Percentiles rank a stretch among this genome's conserved stretches.
Evolutionary conservation across 257 asterid species (phyloP).

Genomic region (Parsonsia alboflavescens): DNA sequence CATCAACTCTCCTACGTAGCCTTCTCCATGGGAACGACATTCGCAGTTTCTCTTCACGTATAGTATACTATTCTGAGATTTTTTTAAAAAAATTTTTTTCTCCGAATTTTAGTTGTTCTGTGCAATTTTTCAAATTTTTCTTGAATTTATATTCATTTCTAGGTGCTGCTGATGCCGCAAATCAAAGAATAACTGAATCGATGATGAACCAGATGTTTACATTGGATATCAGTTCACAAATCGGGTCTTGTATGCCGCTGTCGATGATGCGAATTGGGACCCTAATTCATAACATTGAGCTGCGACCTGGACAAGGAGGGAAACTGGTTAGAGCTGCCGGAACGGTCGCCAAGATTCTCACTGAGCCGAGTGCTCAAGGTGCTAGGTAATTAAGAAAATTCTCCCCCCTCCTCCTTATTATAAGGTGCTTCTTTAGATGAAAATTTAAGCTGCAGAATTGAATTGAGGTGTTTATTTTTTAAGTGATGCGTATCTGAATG

Average conservation of each 20-base stretch:
- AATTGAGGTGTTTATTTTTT: background rate
- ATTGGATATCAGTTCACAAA: slow-evolving; percentile 22
- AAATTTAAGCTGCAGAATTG: background rate
- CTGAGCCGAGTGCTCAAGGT: slow-evolving; percentile 57
- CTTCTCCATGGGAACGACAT: background rate
- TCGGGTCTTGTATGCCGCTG: slow-evolving; percentile 26
- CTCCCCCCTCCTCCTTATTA: background rate
- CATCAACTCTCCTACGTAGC: slow-evolving; percentile 1
- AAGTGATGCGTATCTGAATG: background rate
- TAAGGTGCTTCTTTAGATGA: background rate
- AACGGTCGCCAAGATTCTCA: slow-evolving; percentile 59
- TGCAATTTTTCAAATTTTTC: background rate
- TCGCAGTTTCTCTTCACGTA: slow-evolving; percentile 2
- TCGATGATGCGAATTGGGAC: slow-evolving; percentile 53
- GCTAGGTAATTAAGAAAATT: slow-evolving; percentile 32
- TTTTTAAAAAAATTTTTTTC: background rate
- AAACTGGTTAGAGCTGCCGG: slow-evolving; percentile 76
- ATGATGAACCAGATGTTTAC: slow-evolving; percentile 9
- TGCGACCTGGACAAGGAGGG: slow-evolving; percentile 85
- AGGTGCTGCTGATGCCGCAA: slow-evolving; percentile 6
- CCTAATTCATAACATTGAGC: slow-evolving; percentile 74
- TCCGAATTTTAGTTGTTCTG: background rate
- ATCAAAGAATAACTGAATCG: background rate
- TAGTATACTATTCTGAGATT: background rate
- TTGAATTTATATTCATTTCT: background rate